A percentile compares a stretch with the other conserved stretches of the same genome.
Conservation (phyloP, 2,329 filamentous ascomycete genomes). For the Alternaria brassicae region DNA sequence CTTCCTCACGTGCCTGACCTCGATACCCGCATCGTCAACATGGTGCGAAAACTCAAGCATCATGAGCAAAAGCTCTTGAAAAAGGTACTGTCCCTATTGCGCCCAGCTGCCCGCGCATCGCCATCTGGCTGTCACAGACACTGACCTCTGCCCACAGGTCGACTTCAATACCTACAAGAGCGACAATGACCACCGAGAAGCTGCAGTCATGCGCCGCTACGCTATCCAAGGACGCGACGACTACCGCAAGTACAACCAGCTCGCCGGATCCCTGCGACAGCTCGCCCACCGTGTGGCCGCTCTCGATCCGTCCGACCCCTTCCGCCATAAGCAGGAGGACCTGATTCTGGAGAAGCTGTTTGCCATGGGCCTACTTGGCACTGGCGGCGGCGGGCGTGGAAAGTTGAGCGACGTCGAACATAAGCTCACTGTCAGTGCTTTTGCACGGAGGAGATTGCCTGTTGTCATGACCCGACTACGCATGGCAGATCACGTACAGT, state of each 20-base stretch:
- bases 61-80: slow-evolving; percentile 90
- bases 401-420: slow-evolving; percentile 77
- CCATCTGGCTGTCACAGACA: background rate
- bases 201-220: slow-evolving; percentile 81
- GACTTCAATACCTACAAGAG: slow-evolving; percentile 95
- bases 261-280: slow-evolving; percentile 74
- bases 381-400: slow-evolving; percentile 68
- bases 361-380: slow-evolving; percentile 85
- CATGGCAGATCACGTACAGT: slow-evolving; percentile 91
- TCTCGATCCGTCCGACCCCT: slow-evolving; percentile 77
- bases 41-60: slow-evolving; percentile 96
- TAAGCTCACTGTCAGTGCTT: slow-evolving; percentile 85
- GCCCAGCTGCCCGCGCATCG: background rate
- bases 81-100: slow-evolving; percentile 54
- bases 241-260: slow-evolving; percentile 66
- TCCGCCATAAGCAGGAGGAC: slow-evolving; percentile 83
- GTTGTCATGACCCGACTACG: slow-evolving; percentile 89
- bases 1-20: background rate
- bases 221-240: slow-evolving; percentile 84
- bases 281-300: slow-evolving; percentile 87
- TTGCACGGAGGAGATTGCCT: slow-evolving; percentile 81
- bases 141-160: slow-evolving; percentile 55
- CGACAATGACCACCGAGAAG: slow-evolving; percentile 85
- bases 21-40: slow-evolving; percentile 47
- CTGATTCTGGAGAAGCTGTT: slow-evolving; percentile 90